Percentiles rank a stretch among this genome's conserved stretches.
These are phyloP conservation scores for Allium cepa DNA, from an alignment of 106 monocot genomes.

Conservation along the genomic window DNA sequence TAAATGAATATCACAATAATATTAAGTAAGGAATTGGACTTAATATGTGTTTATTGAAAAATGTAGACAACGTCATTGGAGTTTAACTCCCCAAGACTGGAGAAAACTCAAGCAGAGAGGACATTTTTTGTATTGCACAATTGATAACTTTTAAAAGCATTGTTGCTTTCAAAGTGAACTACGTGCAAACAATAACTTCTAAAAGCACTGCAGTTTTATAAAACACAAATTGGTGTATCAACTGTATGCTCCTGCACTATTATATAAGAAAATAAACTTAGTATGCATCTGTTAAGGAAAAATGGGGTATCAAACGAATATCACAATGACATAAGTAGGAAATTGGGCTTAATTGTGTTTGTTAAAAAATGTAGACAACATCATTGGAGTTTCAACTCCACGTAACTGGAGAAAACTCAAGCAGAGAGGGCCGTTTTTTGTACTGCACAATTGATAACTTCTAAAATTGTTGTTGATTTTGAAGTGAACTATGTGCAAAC, in stretches of 20 bases:
- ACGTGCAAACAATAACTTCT: slow-evolving; percentile 15
- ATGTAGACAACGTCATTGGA: slow-evolving; percentile 48
- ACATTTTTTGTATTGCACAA: slow-evolving; percentile 24
- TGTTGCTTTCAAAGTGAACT: slow-evolving; percentile 17
- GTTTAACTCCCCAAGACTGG: slow-evolving; percentile 24
- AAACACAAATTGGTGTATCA: too few relatives aligned
- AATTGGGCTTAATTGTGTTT: too few relatives aligned
- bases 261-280: too few relatives aligned
- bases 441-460: slow-evolving; percentile 32
- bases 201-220: too few relatives aligned
- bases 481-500: slow-evolving; percentile 27
- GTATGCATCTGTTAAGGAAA: too few relatives aligned
- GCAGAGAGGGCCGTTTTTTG: slow-evolving; percentile 16
- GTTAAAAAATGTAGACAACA: slow-evolving; percentile 20
- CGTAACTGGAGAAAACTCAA: slow-evolving; percentile 31
- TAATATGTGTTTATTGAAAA: background rate
- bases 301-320: too few relatives aligned
- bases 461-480: slow-evolving; percentile 8
- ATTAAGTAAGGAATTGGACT: too few relatives aligned
- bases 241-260: too few relatives aligned
- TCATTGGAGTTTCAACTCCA: slow-evolving; percentile 53
- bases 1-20: too few relatives aligned
- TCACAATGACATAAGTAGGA: too few relatives aligned
- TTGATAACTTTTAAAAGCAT: slow-evolving; percentile 21
- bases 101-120: slow-evolving; percentile 32